These are phyloP conservation scores for Tillandsia fasciculata DNA, from an alignment of 176 grass and related monocot genomes.

Conservation along the genomic window DNA sequence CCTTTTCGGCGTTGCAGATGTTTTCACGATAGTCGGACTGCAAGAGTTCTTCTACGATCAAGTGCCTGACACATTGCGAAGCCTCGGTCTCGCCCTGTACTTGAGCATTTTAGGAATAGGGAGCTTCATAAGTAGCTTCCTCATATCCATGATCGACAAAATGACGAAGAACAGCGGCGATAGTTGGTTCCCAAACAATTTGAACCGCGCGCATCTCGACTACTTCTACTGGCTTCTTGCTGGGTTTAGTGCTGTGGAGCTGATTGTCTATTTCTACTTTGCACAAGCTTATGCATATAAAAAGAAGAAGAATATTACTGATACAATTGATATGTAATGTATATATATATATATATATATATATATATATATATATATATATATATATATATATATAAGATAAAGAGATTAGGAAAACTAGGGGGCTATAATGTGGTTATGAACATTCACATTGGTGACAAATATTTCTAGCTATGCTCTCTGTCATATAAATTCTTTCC, in stretches of 20 bases:
- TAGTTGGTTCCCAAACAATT: constrained; percentile 55
- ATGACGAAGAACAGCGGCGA: background rate
- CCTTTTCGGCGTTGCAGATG: constrained; percentile 34
- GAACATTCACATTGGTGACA: no score
- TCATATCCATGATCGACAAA: constrained; percentile 38
- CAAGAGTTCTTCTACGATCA: constrained; percentile 63
- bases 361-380: no score
- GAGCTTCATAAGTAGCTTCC: no score
- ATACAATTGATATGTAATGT: background rate
- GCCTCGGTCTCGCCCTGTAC: constrained; percentile 49
- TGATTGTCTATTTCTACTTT: constrained; percentile 26
- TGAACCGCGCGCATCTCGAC: constrained; percentile 54
- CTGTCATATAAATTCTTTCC: no score
- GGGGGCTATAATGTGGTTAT: no score
- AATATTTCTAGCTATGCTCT: no score
- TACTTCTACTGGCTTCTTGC: constrained; percentile 67
- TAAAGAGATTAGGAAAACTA: no score
- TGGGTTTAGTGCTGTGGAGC: constrained; percentile 21
- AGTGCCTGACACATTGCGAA: constrained; percentile 28
- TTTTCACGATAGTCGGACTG: constrained; percentile 39
- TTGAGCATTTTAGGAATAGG: constrained; percentile 45
- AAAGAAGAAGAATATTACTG: background rate
- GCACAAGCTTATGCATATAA: constrained; percentile 25
- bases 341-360: no score
- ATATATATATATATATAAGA: no score